These are phyloP conservation scores for Microbotryum lychnidis-dioicae DNA, from an alignment of 1,284 basidiomycete species.

Conservation along the genomic window DNA sequence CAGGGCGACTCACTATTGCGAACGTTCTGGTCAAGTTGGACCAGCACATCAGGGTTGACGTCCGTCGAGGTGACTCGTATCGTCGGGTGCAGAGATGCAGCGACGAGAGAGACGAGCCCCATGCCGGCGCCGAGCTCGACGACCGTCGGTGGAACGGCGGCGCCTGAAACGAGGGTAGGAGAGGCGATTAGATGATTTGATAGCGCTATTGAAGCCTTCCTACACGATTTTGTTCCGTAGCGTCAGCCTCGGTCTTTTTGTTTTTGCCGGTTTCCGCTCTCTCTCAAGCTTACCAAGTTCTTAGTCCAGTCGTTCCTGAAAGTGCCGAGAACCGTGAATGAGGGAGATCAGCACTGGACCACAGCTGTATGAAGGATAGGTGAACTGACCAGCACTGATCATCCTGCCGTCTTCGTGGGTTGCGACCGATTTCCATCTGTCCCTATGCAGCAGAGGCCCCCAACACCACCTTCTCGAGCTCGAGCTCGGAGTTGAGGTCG, in stretches of 20 bases:
- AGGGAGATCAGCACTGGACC: no score
- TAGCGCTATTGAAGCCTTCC: slow-evolving; percentile 30
- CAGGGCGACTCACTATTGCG: slow-evolving; percentile 4
- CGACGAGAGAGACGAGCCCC: slow-evolving; percentile 24
- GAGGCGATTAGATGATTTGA: slow-evolving; percentile 22
- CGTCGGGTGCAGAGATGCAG: neutral
- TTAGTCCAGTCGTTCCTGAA: slow-evolving; percentile 22
- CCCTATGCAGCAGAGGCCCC: neutral
- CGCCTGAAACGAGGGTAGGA: neutral
- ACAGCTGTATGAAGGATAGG: neutral
- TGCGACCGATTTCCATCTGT: slow-evolving; percentile 9
- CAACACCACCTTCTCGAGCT: slow-evolving; percentile 16
- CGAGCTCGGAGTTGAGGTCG: neutral
- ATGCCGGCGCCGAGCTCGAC: slow-evolving; percentile 28
- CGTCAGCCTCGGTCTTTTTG: no score
- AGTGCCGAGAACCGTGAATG: neutral
- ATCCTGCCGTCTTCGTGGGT: slow-evolving; percentile 23
- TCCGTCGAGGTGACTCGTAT: slow-evolving; percentile 17
- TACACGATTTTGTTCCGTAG: neutral
- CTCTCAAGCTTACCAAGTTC: slow-evolving; percentile 15
- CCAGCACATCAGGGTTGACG: slow-evolving; percentile 21
- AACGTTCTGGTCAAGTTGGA: slow-evolving; percentile 11
- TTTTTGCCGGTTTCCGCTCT: neutral
- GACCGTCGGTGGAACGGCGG: neutral
- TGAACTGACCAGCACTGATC: slow-evolving; percentile 21